These are phyloP conservation scores for Suillus clintonianus DNA, from an alignment of 768 basidiomycete genomes.

Conservation along the genomic window DNA sequence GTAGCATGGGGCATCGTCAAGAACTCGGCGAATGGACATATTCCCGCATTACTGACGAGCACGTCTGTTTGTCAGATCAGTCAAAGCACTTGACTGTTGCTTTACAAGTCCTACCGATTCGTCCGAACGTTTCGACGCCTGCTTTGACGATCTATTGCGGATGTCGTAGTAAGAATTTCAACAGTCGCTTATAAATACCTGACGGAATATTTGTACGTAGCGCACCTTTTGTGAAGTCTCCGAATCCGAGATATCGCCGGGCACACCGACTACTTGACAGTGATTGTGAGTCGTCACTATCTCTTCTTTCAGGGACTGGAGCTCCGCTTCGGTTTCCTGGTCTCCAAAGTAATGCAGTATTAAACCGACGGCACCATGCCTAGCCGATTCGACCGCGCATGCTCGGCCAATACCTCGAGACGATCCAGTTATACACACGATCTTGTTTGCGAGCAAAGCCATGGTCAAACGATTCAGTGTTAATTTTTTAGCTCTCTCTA, in stretches of 20 bases:
- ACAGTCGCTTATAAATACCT: neutral
- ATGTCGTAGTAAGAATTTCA: neutral
- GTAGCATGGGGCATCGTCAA: slow-evolving; percentile 53
- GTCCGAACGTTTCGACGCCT: slow-evolving; percentile 60
- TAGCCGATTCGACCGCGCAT: slow-evolving; percentile 64
- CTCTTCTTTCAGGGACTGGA: slow-evolving; percentile 45
- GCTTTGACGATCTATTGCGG: slow-evolving; percentile 54
- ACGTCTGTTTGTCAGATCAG: slow-evolving; percentile 33
- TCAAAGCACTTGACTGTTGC: neutral
- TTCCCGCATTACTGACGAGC: slow-evolving; percentile 62
- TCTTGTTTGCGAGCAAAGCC: slow-evolving; percentile 51
- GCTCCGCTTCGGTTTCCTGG: slow-evolving; percentile 50
- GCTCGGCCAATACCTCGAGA: slow-evolving; percentile 74
- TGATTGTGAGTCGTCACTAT: slow-evolving; percentile 39
- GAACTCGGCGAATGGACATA: slow-evolving; percentile 79
- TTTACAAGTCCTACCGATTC: slow-evolving; percentile 53
- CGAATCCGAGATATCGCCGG: slow-evolving; percentile 66
- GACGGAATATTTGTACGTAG: neutral
- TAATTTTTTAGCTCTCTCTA: neutral
- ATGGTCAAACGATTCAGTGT: slow-evolving; percentile 19
- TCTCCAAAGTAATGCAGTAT: slow-evolving; percentile 73
- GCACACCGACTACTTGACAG: slow-evolving; percentile 47
- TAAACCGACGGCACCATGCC: slow-evolving; percentile 63
- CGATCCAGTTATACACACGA: slow-evolving; percentile 74
- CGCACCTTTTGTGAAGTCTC: slow-evolving; percentile 56